Base-by-base conservation (phyloP, 768 basidiomycete species). In the Leucogyrophana mollusca region DNA sequence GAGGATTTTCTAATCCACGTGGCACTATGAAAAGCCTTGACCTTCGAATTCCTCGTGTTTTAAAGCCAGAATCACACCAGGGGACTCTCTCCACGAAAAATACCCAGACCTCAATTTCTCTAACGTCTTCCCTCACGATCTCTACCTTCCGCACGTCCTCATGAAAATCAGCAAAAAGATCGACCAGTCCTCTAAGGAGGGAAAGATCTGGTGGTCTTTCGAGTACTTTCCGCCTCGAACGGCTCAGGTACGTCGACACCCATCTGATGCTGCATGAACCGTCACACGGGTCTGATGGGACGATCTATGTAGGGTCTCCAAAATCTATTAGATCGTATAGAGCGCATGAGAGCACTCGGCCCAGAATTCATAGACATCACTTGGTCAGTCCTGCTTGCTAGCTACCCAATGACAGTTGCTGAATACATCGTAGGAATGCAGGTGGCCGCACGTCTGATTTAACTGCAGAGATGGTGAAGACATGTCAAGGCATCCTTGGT, bases 311-410 rank as follows among this genome's bases (percentile, higher is more conserved):
- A 52, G 54, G 56, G 64, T 43, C 62, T 96, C 38, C 91, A 95
- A 85, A 99, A 99, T 67, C 75, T 99, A 25, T 78, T 96, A 50
- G 94, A 97, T 69, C 94, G 96, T 59, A 98, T 99, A 71, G 95
- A 98, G 67, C 90, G 94, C 53, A 98, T 99, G 96, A 80, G 93
- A 43, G 80, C 81, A 7, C 71, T 96, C 27, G 95, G 96, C 2
- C 96, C 96, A 8, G 95, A 96, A 65, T 99, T 99, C 63, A 88
- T 98, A 56, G 95, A 98, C 65, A 95, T 98, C 60, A 98, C 95
- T 64, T 98, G 92, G 92, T 84, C 50, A 38, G 73, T 48, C 9
- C 42, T 34, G 43, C 44, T 50, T 53, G 36, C 34, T 39, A 3
- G 18, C 20, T 16, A 10, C 37, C 45, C 34, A 41, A 17, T 24